These are phyloP conservation scores for Vigna mungo DNA, from an alignment of 306 rosid species.

Conservation along the genomic window DNA sequence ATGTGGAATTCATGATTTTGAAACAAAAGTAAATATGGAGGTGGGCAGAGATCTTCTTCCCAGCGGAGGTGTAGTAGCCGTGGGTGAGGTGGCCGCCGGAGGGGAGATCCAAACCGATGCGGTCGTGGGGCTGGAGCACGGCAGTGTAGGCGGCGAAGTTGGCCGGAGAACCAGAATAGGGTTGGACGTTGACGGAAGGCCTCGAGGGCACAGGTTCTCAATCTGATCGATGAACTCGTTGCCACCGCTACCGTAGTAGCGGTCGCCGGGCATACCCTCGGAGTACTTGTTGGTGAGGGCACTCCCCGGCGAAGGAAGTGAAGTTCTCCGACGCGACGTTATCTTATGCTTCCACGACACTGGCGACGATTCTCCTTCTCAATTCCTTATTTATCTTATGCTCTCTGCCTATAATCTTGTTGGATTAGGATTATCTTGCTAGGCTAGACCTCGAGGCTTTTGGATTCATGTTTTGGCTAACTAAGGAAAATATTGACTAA, in stretches of 20 bases:
- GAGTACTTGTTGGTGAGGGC: constrained; percentile 99
- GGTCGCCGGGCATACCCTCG: constrained; percentile 92
- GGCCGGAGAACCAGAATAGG: constrained; percentile 94
- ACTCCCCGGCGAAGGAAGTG: constrained; percentile 95
- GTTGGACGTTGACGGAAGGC: constrained; percentile 93
- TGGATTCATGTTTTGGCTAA: too few relatives aligned
- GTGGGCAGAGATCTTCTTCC: too few relatives aligned
- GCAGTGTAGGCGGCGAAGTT: constrained; percentile 98
- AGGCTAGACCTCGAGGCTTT: too few relatives aligned
- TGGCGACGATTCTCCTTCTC: constrained; percentile 86
- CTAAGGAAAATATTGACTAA: too few relatives aligned
- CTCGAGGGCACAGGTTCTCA: constrained; percentile 88
- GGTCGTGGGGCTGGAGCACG: constrained; percentile 61
- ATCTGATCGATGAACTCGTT: constrained; percentile 94
- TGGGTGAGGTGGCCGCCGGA: too few relatives aligned
- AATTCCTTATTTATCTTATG: too few relatives aligned
- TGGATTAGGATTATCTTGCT: too few relatives aligned
- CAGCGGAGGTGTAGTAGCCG: too few relatives aligned
- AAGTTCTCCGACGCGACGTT: constrained; percentile 97
- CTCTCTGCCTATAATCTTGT: too few relatives aligned
- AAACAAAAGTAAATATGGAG: too few relatives aligned
- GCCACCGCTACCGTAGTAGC: constrained; percentile 97
- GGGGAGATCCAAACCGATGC: too few relatives aligned
- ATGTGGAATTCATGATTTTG: too few relatives aligned
- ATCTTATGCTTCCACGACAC: constrained; percentile 87